phyloP scores from a whole-genome alignment of 139 green algal genomes.

The Chlamydomonas sphaeroides region DNA sequence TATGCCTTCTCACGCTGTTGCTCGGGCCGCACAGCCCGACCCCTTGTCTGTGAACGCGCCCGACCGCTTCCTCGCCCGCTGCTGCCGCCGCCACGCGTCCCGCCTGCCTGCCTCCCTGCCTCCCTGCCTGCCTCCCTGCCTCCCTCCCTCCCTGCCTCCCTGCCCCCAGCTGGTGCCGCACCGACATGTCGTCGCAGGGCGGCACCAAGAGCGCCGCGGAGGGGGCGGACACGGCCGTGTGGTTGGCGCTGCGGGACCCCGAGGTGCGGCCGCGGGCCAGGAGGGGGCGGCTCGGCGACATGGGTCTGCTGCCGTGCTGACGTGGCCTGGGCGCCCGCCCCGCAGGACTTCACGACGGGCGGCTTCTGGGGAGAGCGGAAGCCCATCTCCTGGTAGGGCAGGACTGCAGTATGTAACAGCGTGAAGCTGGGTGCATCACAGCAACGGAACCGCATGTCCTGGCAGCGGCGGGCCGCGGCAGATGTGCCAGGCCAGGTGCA shows the following conservation, averaged over 20 bases:
- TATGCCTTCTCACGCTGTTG: too few species aligned
- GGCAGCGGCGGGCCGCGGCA: background rate
- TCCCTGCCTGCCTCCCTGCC: background rate
- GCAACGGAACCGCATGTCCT: background rate
- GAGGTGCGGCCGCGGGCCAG: too few species aligned
- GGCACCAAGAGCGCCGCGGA: conserved; percentile 57
- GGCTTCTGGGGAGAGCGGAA: conserved; percentile 54
- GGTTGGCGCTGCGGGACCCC: conserved; percentile 65
- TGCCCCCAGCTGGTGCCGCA: conserved; percentile 48
- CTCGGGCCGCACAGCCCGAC: too few species aligned
- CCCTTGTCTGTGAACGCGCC: too few species aligned
- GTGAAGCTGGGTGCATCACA: background rate
- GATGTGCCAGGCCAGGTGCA: too few species aligned
- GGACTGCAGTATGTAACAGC: background rate
- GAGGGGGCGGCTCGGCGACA: too few species aligned
- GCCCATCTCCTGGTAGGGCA: background rate
- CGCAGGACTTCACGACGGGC: conserved; percentile 37
- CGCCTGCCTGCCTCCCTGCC: background rate
- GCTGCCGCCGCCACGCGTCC: too few species aligned
- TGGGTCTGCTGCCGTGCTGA: too few species aligned
- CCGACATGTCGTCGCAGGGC: conserved; percentile 62
- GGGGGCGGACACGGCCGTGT: conserved; percentile 74
- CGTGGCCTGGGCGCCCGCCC: too few species aligned
- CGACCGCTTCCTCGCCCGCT: too few species aligned
- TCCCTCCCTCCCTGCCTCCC: background rate